These are phyloP conservation scores for Cochlearia excelsa DNA, from an alignment of 345 rosid genomes.

Conservation along the genomic window DNA sequence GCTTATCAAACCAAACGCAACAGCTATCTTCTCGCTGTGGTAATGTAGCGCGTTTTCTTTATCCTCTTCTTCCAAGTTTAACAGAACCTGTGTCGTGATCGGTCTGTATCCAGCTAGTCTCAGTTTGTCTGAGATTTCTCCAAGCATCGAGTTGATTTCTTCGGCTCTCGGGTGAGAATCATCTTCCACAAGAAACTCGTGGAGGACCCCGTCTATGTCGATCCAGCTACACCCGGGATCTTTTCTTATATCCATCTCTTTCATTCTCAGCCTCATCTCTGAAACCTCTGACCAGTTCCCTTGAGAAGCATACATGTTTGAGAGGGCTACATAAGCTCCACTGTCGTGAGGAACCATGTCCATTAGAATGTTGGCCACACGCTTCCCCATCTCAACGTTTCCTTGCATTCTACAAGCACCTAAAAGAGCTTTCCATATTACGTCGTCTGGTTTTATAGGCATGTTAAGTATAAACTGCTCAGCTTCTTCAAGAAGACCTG, in stretches of 20 bases:
- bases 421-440: conserved; percentile 63
- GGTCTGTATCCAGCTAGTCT: conserved; percentile 52
- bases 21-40: conserved; percentile 73
- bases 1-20: conserved; percentile 62
- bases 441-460: conserved; percentile 60
- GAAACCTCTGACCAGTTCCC: conserved; percentile 65
- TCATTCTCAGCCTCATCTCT: conserved; percentile 60
- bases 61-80: conserved; percentile 54
- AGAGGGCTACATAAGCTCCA: conserved; percentile 67
- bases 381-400: conserved; percentile 53
- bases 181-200: conserved; percentile 69
- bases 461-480: conserved; percentile 55
- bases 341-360: conserved; percentile 57
- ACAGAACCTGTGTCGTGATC: conserved; percentile 49
- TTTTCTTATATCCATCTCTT: conserved; percentile 60
- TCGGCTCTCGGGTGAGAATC: conserved; percentile 51
- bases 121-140: conserved; percentile 44
- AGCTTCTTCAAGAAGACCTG: conserved; percentile 57
- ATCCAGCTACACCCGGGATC: conserved; percentile 79
- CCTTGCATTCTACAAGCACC: conserved; percentile 65
- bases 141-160: conserved; percentile 51
- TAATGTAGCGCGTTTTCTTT: conserved; percentile 48
- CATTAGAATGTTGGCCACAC: conserved; percentile 51
- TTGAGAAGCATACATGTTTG: conserved; percentile 57
- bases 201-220: conserved; percentile 54